Evolutionary conservation across 768 basidiomycete genomes (phyloP).

Genomic region (Multifurca ochricompacta): DNA sequence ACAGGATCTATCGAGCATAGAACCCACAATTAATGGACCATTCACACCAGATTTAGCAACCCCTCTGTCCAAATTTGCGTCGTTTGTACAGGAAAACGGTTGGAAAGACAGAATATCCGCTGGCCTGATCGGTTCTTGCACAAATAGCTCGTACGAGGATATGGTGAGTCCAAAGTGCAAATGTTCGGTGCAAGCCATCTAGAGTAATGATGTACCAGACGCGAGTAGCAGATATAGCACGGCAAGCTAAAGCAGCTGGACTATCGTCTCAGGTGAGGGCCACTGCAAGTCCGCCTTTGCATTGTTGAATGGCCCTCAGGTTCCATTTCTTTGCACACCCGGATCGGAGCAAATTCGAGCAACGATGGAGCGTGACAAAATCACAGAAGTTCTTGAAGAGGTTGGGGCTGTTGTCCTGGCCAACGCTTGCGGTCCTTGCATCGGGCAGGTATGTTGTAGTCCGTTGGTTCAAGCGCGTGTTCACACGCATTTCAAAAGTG

Average conservation of each 20-base stretch:
- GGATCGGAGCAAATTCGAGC: constrained; percentile 96
- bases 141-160: constrained; percentile 96
- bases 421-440: constrained; percentile 98
- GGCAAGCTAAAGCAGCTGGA: constrained; percentile 81
- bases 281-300: not conserved
- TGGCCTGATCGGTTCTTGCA: constrained; percentile 94
- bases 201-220: constrained; percentile 45
- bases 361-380: constrained; percentile 90
- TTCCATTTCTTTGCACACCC: constrained; percentile 83
- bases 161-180: constrained; percentile 46
- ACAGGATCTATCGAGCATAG: constrained; percentile 81
- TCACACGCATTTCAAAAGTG: constrained; percentile 43
- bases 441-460: constrained; percentile 62
- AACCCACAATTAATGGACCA: constrained; percentile 92
- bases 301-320: constrained; percentile 31
- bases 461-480: not conserved
- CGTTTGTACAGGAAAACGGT: constrained; percentile 71
- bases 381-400: constrained; percentile 72
- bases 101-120: constrained; percentile 95
- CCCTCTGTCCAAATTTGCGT: constrained; percentile 81
- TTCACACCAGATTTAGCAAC: constrained; percentile 97
- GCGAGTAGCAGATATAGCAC: constrained; percentile 82
- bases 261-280: constrained; percentile 57
- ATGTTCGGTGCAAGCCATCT: not conserved
- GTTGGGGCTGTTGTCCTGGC: constrained; percentile 94